A percentile compares a stretch with the other conserved stretches of the same genome.
phyloP scores from a whole-genome alignment of 2,329 filamentous ascomycete genomes.

The Cytospora schulzeri region DNA sequence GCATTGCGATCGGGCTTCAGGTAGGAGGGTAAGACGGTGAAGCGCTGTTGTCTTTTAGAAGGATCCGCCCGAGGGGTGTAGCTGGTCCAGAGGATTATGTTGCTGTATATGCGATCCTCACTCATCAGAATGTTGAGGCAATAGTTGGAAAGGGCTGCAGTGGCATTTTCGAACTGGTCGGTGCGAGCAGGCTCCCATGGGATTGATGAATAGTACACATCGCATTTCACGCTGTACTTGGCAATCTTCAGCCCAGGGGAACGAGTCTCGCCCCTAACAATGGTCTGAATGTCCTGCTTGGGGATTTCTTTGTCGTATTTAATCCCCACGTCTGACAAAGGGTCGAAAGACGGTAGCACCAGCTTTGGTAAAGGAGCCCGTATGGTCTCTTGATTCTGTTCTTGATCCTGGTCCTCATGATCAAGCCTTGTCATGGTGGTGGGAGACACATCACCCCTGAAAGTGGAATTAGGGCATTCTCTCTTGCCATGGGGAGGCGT shows the following conservation, averaged over 20 bases:
- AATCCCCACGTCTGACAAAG: slow-evolving; percentile 10
- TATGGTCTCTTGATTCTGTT: background rate
- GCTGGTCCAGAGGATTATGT: slow-evolving; percentile 20
- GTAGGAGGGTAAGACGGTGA: slow-evolving; percentile 20
- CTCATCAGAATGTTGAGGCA: slow-evolving; percentile 13
- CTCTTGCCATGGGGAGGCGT: background rate
- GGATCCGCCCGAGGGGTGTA: slow-evolving; percentile 8
- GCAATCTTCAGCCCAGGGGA: background rate
- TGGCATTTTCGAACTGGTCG: slow-evolving; percentile 12
- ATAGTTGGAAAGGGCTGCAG: slow-evolving; percentile 17
- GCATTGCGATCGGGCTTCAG: slow-evolving; percentile 13
- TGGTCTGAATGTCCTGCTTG: slow-evolving; percentile 1
- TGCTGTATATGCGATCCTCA: slow-evolving; percentile 9
- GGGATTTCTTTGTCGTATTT: background rate
- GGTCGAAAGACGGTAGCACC: slow-evolving; percentile 19
- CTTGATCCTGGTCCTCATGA: background rate
- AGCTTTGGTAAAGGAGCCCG: slow-evolving; percentile 18
- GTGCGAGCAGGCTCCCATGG: slow-evolving; percentile 15
- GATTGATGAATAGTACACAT: slow-evolving; percentile 17
- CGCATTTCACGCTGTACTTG: slow-evolving; percentile 3
- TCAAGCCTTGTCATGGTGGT: background rate
- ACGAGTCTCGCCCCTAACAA: background rate
- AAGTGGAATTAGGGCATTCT: background rate
- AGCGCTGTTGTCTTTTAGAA: slow-evolving; percentile 13
- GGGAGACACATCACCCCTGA: background rate